phyloP scores from a whole-genome alignment of 805 yeast genomes.

The Ogataea pignaliae region DNA sequence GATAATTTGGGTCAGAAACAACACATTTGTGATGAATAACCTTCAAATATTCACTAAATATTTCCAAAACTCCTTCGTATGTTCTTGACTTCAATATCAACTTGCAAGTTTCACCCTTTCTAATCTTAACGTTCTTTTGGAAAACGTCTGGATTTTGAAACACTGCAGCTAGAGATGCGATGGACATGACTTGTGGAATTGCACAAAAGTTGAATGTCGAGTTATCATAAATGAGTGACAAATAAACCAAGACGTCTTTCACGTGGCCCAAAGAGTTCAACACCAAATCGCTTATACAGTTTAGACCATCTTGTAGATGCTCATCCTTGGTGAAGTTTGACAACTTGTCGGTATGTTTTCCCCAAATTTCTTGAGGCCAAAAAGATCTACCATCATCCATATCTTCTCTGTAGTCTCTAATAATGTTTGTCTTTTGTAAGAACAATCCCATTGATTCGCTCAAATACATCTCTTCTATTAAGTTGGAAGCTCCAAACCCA shows the following conservation, averaged over 20 bases:
- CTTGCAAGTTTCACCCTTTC: constrained; percentile 82
- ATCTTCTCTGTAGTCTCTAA: constrained; percentile 92
- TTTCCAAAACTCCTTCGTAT: constrained; percentile 66
- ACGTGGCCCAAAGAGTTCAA: constrained; percentile 76
- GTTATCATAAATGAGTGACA: constrained; percentile 73
- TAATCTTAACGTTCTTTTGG: constrained; percentile 71
- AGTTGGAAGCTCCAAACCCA: constrained; percentile 53
- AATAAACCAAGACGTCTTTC: constrained; percentile 68
- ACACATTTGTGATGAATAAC: constrained; percentile 73
- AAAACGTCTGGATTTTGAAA: constrained; percentile 77
- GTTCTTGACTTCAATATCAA: constrained; percentile 72
- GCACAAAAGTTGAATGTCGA: constrained; percentile 89
- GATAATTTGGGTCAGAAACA: constrained; percentile 81
- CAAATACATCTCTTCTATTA: constrained; percentile 51
- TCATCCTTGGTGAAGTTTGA: constrained; percentile 53
- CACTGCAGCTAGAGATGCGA: constrained; percentile 85
- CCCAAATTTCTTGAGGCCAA: constrained; percentile 96
- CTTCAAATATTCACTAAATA: constrained; percentile 71
- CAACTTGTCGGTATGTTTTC: constrained; percentile 63
- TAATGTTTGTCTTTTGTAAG: constrained; percentile 92
- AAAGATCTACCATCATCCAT: constrained; percentile 86
- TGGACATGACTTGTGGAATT: constrained; percentile 98
- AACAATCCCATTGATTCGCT: constrained; percentile 91
- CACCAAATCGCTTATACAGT: constrained; percentile 78
- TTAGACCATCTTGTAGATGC: constrained; percentile 49